A percentile compares a stretch with the other conserved stretches of the same genome.
phyloP scores from a whole-genome alignment of 805 yeast species.

The Candida insectalens region DNA sequence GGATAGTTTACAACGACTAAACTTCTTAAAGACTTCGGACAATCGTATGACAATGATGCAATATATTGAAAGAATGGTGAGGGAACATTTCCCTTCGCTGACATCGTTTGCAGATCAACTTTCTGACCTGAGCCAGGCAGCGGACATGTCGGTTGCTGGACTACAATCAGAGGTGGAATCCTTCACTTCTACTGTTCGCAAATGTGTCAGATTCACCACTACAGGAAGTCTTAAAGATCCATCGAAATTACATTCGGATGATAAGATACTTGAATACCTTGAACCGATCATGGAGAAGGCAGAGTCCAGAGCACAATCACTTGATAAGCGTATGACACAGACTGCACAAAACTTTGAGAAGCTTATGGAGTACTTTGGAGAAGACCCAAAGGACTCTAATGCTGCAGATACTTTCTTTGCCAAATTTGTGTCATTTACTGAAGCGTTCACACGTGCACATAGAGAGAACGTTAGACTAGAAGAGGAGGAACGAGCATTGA shows the following conservation, averaged over 20 bases:
- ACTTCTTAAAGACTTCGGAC: constrained; percentile 62
- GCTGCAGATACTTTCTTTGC: constrained; percentile 52
- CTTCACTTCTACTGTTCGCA: constrained; percentile 38
- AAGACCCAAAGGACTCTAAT: constrained; percentile 43
- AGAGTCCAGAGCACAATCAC: constrained; percentile 34
- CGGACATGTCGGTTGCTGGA: constrained; percentile 56
- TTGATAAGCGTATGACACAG: constrained; percentile 39
- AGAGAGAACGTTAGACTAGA: constrained; percentile 57
- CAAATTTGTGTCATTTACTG: constrained; percentile 49
- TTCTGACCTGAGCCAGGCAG: constrained; percentile 38
- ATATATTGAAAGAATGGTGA: constrained; percentile 60
- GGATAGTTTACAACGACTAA: constrained; percentile 57
- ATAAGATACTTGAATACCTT: constrained; percentile 45
- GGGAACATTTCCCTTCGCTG: constrained; percentile 56
- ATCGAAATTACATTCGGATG: constrained; percentile 56
- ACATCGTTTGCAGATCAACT: constrained; percentile 55
- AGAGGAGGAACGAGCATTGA: constrained; percentile 57
- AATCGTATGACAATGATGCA: constrained; percentile 66
- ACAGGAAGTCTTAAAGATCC: constrained; percentile 58
- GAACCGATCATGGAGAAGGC: constrained; percentile 26
- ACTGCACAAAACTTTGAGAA: constrained; percentile 46
- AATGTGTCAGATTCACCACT: constrained; percentile 43
- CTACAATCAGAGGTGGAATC: constrained; percentile 51
- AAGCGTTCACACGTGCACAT: constrained; percentile 56
- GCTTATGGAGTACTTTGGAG: constrained; percentile 65